A percentile compares a stretch with the other conserved stretches of the same genome.
phyloP scores from a whole-genome alignment of 1,139 yeast species.

The Blastobotrys malaysiensis region DNA sequence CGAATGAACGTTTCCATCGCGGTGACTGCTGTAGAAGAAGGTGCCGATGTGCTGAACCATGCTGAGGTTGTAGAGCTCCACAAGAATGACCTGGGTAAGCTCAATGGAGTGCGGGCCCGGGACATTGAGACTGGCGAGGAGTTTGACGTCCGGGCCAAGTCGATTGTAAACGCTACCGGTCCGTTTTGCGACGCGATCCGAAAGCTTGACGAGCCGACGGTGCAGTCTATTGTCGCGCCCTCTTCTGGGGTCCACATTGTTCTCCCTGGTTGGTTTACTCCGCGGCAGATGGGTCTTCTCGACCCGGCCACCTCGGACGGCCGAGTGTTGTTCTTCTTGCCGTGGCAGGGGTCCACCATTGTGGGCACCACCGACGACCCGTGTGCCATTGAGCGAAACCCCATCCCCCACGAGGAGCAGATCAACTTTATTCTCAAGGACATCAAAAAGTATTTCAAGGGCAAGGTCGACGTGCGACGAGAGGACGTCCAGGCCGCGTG shows the following conservation, averaged over 20 bases:
- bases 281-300: conserved; percentile 78
- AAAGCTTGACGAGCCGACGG: conserved; percentile 64
- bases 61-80: conserved; percentile 70
- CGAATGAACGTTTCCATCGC: conserved; percentile 87
- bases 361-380: conserved; percentile 95
- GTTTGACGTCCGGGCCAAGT: conserved; percentile 54
- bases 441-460: conserved; percentile 72
- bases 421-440: conserved; percentile 84
- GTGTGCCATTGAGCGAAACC: conserved; percentile 56
- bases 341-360: conserved; percentile 96
- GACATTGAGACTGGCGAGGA: conserved; percentile 56
- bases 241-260: conserved; percentile 92
- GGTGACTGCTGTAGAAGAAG: conserved; percentile 75
- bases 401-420: conserved; percentile 84
- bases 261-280: conserved; percentile 88
- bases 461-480: conserved; percentile 78
- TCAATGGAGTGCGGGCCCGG: conserved; percentile 69
- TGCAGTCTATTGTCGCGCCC: conserved; percentile 82
- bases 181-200: conserved; percentile 82
- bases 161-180: conserved; percentile 90
- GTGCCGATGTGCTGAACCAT: conserved; percentile 88
- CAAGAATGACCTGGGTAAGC: conserved; percentile 58
- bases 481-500: conserved; percentile 92
- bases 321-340: conserved; percentile 92
- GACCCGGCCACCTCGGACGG: conserved; percentile 95